Evolutionary conservation across 2,329 filamentous ascomycete genomes (phyloP).

Genomic region (Zymoseptoria ardabiliae): DNA sequence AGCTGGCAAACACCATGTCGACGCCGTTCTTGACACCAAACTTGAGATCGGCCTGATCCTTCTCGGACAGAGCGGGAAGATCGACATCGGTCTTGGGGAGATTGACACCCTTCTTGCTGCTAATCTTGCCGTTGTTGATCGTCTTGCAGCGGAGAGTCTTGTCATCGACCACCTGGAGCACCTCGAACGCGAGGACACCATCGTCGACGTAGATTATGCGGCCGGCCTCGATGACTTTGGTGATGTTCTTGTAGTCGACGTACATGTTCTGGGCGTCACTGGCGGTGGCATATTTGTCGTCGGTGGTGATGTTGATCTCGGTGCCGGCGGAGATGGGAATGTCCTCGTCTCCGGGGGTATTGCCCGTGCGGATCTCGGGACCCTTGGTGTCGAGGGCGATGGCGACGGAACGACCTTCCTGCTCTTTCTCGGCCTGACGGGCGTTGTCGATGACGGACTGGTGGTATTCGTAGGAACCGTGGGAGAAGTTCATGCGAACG

Average conservation of each 20-base stretch:
- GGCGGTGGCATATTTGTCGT: conserved; percentile 78
- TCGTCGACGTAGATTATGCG: conserved; percentile 98
- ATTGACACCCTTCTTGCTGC: conserved; percentile 98
- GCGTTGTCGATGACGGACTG: conserved; percentile 97
- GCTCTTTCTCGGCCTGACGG: conserved; percentile 70
- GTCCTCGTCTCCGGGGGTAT: conserved; percentile 63
- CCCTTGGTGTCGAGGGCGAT: conserved; percentile 87
- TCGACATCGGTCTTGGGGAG: conserved; percentile 98
- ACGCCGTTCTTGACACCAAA: conserved; percentile 99
- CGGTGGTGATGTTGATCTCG: conserved; percentile 92
- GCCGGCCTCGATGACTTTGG: conserved; percentile 86
- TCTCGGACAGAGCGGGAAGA: conserved; percentile 92
- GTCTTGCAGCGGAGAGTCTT: conserved; percentile 80
- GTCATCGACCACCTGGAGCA: conserved; percentile 78
- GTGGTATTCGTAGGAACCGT: conserved; percentile 91
- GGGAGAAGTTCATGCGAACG: conserved; percentile 99
- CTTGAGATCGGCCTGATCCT: conserved; percentile 87
- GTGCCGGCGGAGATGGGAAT: conserved; percentile 75
- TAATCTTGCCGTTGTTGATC: conserved; percentile 98
- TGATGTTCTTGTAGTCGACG: conserved; percentile 99
- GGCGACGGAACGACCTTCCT: conserved; percentile 79
- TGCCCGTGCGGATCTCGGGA: conserved; percentile 80
- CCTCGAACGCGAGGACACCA: conserved; percentile 93
- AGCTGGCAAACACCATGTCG: conserved; percentile 98
- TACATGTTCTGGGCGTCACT: conserved; percentile 95